A percentile compares a stretch with the other conserved stretches of the same genome.
Conservation (phyloP, 257 asterid genomes). For the Knoxia roxburghii region DNA sequence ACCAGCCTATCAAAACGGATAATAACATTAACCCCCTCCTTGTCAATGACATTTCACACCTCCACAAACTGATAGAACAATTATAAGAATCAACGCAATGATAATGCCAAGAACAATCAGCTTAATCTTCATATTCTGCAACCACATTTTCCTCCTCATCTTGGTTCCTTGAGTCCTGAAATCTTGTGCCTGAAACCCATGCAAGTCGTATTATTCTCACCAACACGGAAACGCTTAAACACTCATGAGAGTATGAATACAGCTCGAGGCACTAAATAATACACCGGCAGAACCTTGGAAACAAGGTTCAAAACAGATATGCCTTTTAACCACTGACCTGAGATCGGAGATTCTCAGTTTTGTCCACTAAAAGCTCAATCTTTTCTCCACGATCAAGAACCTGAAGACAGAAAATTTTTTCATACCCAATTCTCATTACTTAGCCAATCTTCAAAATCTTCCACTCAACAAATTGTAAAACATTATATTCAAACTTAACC, state of each 20-base stretch:
- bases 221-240: too few species aligned
- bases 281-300: too few species aligned
- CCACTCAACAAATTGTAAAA: not conserved
- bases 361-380: slow-evolving; percentile 87
- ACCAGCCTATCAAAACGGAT: slow-evolving; percentile 10
- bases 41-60: slow-evolving; percentile 62
- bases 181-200: slow-evolving; percentile 72
- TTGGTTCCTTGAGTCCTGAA: slow-evolving; percentile 88
- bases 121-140: slow-evolving; percentile 92
- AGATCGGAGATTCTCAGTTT: slow-evolving; percentile 83
- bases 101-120: slow-evolving; percentile 85
- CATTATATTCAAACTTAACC: not conserved
- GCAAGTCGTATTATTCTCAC: not conserved
- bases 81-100: slow-evolving; percentile 79
- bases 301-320: not conserved
- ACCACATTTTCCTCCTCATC: slow-evolving; percentile 95
- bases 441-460: slow-evolving; percentile 2
- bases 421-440: slow-evolving; percentile 1
- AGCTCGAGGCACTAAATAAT: too few species aligned
- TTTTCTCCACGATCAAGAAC: slow-evolving; percentile 97
- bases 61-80: slow-evolving; percentile 76
- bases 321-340: slow-evolving; percentile 43
- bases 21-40: not conserved
- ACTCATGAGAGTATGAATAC: too few species aligned
- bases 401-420: slow-evolving; percentile 28